Conservation (phyloP, 805 yeast genomes). For the Metschnikowia amazonensis region DNA sequence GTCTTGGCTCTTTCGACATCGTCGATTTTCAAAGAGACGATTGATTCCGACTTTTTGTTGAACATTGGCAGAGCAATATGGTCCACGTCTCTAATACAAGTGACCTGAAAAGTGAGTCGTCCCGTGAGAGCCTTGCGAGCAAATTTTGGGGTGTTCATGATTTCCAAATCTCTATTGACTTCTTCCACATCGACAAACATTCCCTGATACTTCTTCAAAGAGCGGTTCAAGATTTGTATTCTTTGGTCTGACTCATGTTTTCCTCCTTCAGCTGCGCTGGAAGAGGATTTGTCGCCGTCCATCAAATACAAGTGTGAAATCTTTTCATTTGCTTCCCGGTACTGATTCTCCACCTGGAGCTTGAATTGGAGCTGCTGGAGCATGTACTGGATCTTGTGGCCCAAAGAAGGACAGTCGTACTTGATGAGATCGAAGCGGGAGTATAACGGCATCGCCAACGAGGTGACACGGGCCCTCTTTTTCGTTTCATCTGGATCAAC, state of each 20-base stretch:
- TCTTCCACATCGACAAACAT: slow-evolving; percentile 75
- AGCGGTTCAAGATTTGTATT: slow-evolving; percentile 75
- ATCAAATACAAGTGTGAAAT: slow-evolving; percentile 77
- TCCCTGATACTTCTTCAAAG: slow-evolving; percentile 83
- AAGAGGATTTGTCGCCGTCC: slow-evolving; percentile 86
- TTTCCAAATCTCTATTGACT: slow-evolving; percentile 60
- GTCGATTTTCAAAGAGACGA: slow-evolving; percentile 76
- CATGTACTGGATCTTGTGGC: slow-evolving; percentile 94
- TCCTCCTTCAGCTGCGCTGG: slow-evolving; percentile 87
- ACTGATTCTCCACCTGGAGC: slow-evolving; percentile 89
- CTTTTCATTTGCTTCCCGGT: slow-evolving; percentile 88
- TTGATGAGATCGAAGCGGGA: slow-evolving; percentile 79
- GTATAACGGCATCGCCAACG: slow-evolving; percentile 41
- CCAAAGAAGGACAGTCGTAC: slow-evolving; percentile 90
- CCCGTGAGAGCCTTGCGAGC: slow-evolving; percentile 87
- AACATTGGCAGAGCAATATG: slow-evolving; percentile 85
- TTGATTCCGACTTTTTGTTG: slow-evolving; percentile 74
- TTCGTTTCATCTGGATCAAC: slow-evolving; percentile 4
- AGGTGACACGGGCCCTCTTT: slow-evolving; percentile 7
- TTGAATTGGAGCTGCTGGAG: slow-evolving; percentile 91
- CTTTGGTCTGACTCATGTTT: slow-evolving; percentile 79
- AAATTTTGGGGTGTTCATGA: slow-evolving; percentile 64
- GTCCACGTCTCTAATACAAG: slow-evolving; percentile 83
- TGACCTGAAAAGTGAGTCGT: slow-evolving; percentile 63
- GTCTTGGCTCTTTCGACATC: slow-evolving; percentile 81